Conservation (phyloP, 495 filamentous ascomycete species). For the Xylaria curta region DNA sequence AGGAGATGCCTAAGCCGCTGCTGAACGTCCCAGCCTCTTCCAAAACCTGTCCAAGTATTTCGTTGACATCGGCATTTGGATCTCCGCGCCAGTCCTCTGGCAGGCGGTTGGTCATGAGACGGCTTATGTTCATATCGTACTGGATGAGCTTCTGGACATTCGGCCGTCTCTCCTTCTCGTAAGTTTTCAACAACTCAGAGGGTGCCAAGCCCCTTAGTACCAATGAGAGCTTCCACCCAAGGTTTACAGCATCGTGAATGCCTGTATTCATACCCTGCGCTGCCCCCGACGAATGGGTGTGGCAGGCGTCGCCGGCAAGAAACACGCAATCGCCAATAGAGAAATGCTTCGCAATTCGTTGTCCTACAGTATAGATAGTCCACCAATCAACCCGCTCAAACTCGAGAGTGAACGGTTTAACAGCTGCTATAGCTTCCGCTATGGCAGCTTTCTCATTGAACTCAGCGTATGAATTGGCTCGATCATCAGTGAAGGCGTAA, state of each 20-base stretch:
- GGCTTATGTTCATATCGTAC: slow-evolving; percentile 46
- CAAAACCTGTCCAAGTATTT: slow-evolving; percentile 49
- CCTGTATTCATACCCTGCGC: slow-evolving; percentile 69
- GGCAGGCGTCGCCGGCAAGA: slow-evolving; percentile 64
- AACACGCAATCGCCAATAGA: slow-evolving; percentile 52
- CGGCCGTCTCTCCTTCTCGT: slow-evolving; percentile 46
- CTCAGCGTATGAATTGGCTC: slow-evolving; percentile 47
- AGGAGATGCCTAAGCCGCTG: slow-evolving; percentile 53
- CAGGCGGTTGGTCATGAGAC: slow-evolving; percentile 42
- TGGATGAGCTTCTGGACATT: slow-evolving; percentile 45
- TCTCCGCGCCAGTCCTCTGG: slow-evolving; percentile 52
- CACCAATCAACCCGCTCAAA: slow-evolving; percentile 53
- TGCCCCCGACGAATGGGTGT: slow-evolving; percentile 63
- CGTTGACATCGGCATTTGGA: slow-evolving; percentile 50
- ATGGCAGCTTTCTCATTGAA: slow-evolving; percentile 42
- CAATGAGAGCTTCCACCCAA: slow-evolving; percentile 61
- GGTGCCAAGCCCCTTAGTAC: slow-evolving; percentile 38
- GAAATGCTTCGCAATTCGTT: slow-evolving; percentile 56
- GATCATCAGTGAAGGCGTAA: slow-evolving; percentile 58
- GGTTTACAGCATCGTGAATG: slow-evolving; percentile 64
- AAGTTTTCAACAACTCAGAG: slow-evolving; percentile 43
- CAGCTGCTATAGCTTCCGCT: slow-evolving; percentile 40
- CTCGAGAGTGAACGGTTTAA: slow-evolving; percentile 49
- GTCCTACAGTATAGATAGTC: slow-evolving; percentile 63
- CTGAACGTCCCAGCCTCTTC: slow-evolving; percentile 51